These are phyloP conservation scores for Exserohilum turcica DNA, from an alignment of 2,329 filamentous ascomycete genomes.

Conservation along the genomic window DNA sequence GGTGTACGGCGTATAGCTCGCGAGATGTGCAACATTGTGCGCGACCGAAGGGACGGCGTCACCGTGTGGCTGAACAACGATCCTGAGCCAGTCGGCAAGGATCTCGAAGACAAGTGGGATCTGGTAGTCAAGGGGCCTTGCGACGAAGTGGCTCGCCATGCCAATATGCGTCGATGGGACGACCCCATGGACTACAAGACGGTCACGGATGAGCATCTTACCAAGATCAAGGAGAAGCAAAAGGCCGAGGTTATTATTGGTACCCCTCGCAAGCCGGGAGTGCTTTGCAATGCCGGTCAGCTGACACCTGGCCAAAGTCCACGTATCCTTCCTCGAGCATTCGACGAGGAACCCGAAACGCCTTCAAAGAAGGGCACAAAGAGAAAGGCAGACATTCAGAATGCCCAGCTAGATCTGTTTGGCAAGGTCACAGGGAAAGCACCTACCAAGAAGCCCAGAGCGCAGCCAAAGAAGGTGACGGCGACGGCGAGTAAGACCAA, in stretches of 20 bases:
- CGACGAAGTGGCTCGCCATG: constrained; percentile 81
- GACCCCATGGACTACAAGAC: constrained; percentile 49
- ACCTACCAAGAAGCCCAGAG: constrained; percentile 29
- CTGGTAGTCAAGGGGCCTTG: constrained; percentile 84
- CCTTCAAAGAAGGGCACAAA: constrained; percentile 43
- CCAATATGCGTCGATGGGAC: constrained; percentile 65
- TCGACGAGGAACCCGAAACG: constrained; percentile 33
- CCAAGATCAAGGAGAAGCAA: constrained; percentile 37
- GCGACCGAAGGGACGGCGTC: constrained; percentile 79
- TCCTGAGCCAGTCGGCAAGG: constrained; percentile 76
- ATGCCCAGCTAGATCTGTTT: constrained; percentile 27
- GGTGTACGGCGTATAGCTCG: constrained; percentile 87
- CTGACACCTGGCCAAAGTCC: constrained; percentile 46
- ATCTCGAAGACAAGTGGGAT: constrained; percentile 94
- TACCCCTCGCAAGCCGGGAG: constrained; percentile 38
- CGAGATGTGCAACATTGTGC: constrained; percentile 87
- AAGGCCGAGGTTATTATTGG: constrained; percentile 42
- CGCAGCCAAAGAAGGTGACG: constrained; percentile 37
- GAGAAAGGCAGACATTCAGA: constrained; percentile 34
- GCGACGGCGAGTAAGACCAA: constrained; percentile 29
- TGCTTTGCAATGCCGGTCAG: constrained; percentile 40
- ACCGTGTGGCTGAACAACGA: constrained; percentile 96
- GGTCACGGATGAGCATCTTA: constrained; percentile 43
- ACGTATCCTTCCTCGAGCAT: constrained; percentile 32
- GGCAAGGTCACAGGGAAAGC: constrained; percentile 32